Base-by-base conservation (phyloP, 306 rosid genomes). In the Oemleria cerasiformis region DNA sequence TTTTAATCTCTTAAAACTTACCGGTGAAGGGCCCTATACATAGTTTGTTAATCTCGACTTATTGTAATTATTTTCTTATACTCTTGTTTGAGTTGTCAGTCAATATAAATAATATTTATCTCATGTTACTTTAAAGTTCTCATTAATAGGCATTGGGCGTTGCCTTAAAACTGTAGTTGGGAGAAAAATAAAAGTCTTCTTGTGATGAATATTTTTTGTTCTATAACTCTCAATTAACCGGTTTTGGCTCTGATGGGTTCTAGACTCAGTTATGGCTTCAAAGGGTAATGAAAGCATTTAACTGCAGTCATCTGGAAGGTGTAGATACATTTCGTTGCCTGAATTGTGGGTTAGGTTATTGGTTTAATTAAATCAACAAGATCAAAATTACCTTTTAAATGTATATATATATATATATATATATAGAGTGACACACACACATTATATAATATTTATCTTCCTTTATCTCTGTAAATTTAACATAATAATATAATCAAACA, bases 221-320 rank as follows among this genome's bases (percentile, higher is more conserved):
- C 20, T 10, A 0, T 9, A 40, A 39, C 36, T 8, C 40, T 49
- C 17, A 49, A 49, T 67, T 38, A 10, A 3, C 12, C 15, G 44
- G 65, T 55, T 30, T 55, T 55, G 34, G 36, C 19, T 43, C 23
- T 45, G 54, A 21, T 43, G 69, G 68, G 54, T 20, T 48, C 43
- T 44, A 65, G 13, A 44, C 69, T 21, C 40, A 42, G 16, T 39
- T 67, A 7, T 67, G 45, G 60, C 61, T n/a, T 36, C 72, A 67
- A 44, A 36, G 30, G 34, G 13, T 50, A 67, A n/a, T 67, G 12
- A 17, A 67, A 47, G 60, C n/a, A 50, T 50, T 36, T n/a, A 8
- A 50, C 10, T 16, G 17, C 58, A 48, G 36, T 25, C 30, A 25
- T 25, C 30, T 25, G 30, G 30, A 25, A 25, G 30, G 30, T 25